phyloP scores from a whole-genome alignment of 78 protist genomes.

The Dictyostelium capitatum region DNA sequence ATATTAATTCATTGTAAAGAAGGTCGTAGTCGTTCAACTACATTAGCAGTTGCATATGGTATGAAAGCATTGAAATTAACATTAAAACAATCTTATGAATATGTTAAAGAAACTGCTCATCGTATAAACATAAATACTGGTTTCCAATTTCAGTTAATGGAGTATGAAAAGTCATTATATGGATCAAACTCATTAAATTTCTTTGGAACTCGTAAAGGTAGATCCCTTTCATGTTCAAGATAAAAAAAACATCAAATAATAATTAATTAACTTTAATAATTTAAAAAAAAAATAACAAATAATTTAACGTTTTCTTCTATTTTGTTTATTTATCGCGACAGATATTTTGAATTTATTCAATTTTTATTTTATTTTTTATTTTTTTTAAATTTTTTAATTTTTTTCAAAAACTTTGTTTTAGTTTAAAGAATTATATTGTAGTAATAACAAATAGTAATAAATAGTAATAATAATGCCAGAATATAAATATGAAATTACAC shows the following conservation, averaged over 20 bases:
- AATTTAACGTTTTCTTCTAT: not conserved
- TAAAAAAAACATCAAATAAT: not conserved
- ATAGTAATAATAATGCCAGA: not conserved
- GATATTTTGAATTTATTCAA: not conserved
- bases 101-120: slow-evolving; percentile 18
- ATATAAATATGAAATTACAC: not conserved
- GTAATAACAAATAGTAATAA: too few relatives aligned
- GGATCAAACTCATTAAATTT: slow-evolving; percentile 37
- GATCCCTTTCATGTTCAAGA: not conserved
- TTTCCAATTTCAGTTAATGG: slow-evolving; percentile 63
- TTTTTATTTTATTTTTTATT: not conserved
- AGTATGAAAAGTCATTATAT: slow-evolving; percentile 20
- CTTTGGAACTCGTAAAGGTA: not conserved
- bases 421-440: too few relatives aligned
- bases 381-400: not conserved
- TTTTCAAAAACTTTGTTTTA: not conserved
- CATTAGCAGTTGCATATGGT: slow-evolving; percentile 56
- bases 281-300: not conserved
- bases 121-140: slow-evolving; percentile 59
- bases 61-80: slow-evolving; percentile 8
- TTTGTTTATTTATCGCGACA: not conserved
- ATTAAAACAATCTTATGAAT: slow-evolving; percentile 16
- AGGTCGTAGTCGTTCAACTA: slow-evolving; percentile 57
- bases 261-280: not conserved
- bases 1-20: slow-evolving; percentile 57